These are phyloP conservation scores for Sphagnum fallax DNA, from an alignment of 228 moss, liverwort and hornwort species.

Conservation along the genomic window DNA sequence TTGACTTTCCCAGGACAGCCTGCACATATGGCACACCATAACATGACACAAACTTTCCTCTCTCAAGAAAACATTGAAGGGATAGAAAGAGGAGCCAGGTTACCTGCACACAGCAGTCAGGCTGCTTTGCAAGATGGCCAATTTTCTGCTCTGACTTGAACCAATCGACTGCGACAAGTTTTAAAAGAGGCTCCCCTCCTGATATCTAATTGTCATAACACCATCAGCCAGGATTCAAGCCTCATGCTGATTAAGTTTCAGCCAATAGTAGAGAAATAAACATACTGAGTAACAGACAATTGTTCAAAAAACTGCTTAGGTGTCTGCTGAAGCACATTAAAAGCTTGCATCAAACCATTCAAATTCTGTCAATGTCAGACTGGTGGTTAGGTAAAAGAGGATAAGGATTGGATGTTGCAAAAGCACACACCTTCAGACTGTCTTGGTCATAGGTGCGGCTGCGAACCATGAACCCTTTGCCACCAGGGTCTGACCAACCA, in stretches of 20 bases:
- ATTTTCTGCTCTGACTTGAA: slow-evolving; percentile 49
- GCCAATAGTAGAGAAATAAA: too few species aligned
- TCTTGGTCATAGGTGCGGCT: slow-evolving; percentile 62
- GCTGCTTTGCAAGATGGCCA: slow-evolving; percentile 52
- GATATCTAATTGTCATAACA: slow-evolving; percentile 23
- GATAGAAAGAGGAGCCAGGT: background rate
- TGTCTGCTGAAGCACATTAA: too few species aligned
- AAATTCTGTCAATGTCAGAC: background rate
- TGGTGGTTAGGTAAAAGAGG: background rate
- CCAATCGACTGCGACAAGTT: slow-evolving; percentile 77
- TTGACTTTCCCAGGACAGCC: too few species aligned
- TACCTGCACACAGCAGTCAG: slow-evolving; percentile 63
- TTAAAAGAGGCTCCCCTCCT: slow-evolving; percentile 57
- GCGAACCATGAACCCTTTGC: slow-evolving; percentile 77
- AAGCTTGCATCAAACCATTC: too few species aligned
- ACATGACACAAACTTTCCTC: too few species aligned
- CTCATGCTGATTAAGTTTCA: background rate
- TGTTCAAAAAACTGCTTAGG: too few species aligned
- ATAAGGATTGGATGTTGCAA: background rate
- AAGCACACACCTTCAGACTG: slow-evolving; percentile 51
- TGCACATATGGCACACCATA: too few species aligned
- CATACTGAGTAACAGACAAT: too few species aligned
- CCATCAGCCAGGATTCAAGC: slow-evolving; percentile 7
- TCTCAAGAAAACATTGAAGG: background rate
- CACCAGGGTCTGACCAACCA: slow-evolving; percentile 70